Evolutionary conservation across 176 grass and related monocot species (phyloP).

Genomic region (Carex parvula): DNA sequence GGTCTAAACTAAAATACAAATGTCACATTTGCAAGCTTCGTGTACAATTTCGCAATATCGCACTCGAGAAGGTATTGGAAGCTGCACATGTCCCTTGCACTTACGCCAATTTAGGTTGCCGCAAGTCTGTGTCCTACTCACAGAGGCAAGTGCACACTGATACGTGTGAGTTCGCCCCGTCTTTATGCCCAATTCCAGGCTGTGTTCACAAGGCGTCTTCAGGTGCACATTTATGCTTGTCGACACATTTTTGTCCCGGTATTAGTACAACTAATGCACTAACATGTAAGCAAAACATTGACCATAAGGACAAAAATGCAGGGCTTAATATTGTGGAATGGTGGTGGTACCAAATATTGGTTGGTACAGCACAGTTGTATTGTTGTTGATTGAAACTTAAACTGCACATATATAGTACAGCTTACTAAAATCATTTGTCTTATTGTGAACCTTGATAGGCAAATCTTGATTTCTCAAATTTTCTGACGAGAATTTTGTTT

Average conservation of each 20-base stretch:
- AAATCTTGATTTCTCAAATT: too few relatives aligned
- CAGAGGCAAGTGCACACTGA: conserved; percentile 46
- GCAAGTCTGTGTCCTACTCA: conserved; percentile 30
- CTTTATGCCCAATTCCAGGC: conserved; percentile 36
- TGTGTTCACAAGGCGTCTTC: conserved; percentile 48
- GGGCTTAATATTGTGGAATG: neutral
- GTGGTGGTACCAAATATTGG: neutral
- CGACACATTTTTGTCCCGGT: too few relatives aligned
- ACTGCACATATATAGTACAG: too few relatives aligned
- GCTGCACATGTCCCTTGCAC: conserved; percentile 30
- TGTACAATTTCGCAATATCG: conserved; percentile 34
- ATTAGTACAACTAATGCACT: neutral
- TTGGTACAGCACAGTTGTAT: too few relatives aligned
- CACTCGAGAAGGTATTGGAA: conserved; percentile 62
- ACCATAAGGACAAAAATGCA: too few relatives aligned
- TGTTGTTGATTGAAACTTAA: too few relatives aligned
- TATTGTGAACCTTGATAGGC: too few relatives aligned
- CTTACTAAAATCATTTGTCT: too few relatives aligned
- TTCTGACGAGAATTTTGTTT: too few relatives aligned
- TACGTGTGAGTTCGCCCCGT: conserved; percentile 44
- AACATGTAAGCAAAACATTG: neutral
- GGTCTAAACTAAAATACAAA: conserved; percentile 52
- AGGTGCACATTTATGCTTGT: too few relatives aligned
- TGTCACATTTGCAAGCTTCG: conserved; percentile 53
- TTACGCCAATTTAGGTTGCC: conserved; percentile 44